Conservation (phyloP, 345 rosid species). For the Barbarea vulgaris region DNA sequence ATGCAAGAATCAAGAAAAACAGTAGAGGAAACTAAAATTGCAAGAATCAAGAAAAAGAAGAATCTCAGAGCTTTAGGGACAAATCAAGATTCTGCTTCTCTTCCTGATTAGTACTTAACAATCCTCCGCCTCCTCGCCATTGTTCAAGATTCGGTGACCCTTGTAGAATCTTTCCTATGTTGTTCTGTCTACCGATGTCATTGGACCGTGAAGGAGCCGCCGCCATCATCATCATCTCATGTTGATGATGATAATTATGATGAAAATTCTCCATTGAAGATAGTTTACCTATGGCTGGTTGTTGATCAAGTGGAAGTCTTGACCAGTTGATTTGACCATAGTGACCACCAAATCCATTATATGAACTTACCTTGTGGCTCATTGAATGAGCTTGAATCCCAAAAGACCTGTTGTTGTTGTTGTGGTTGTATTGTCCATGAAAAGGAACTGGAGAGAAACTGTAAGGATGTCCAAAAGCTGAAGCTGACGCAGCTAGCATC, state of each 20-base stretch:
- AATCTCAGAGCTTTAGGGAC: constrained; percentile 65
- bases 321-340: constrained; percentile 47
- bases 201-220: constrained; percentile 19
- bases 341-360: constrained; percentile 47
- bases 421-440: constrained; percentile 45
- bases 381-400: constrained; percentile 68
- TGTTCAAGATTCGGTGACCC: constrained; percentile 41
- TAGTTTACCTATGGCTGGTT: constrained; percentile 60
- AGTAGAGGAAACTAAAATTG: neutral
- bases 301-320: constrained; percentile 54
- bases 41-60: constrained; percentile 20
- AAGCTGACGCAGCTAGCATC: constrained; percentile 41
- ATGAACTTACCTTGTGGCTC: constrained; percentile 58
- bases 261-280: constrained; percentile 43
- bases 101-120: constrained; percentile 46
- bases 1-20: constrained; percentile 9
- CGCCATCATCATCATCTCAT: constrained; percentile 28
- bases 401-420: constrained; percentile 43
- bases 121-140: constrained; percentile 43
- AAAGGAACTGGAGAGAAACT: constrained; percentile 61
- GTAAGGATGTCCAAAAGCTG: constrained; percentile 63
- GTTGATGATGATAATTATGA: constrained; percentile 30
- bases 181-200: constrained; percentile 44
- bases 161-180: constrained; percentile 37
- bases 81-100: constrained; percentile 63